Evolutionary conservation across 768 basidiomycete genomes (phyloP), one percentile per base, ranked within the genome.

Genomic region (Trametes gibbosa): DNA sequence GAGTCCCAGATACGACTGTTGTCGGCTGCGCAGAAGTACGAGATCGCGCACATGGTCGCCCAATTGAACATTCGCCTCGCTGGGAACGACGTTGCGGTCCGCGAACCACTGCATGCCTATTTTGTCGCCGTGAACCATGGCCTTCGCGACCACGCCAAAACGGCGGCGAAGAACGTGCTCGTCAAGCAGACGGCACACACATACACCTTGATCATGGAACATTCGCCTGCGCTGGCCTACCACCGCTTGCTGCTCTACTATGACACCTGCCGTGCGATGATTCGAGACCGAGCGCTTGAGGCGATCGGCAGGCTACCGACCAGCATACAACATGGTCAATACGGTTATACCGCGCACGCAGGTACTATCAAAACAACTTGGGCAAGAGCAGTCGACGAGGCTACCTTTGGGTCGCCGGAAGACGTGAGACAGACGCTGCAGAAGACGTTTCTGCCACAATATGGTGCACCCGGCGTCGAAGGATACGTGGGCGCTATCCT

Each of bases 181-280:
- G 8, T 19, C 2, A 19, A 7, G 17, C 34, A 29, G 7, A 5
- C 41, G n/a, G 47, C 27, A 8, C 16, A 37, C 24, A 12, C 2
- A 2, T 61, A 58, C 25, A 21, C 19, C 29, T 3, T 23, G 0
- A 14, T 42, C 19, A 37, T 64, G 49, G 50, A 61, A 24, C 7
- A 43, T 3, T 34, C 55, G 19, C 19, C 57, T 8, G 59, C 60
- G 1, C 37, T 45, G 24, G 53, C 53, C 2, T 61, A 61, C 40
- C 56, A 65, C 19, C 50, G 57, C 13, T 45, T 65, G 2, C 39
- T 65, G 50, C 8, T 37, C 34, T 60, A 61, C 24, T 39, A 53
- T 51, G 56, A 83, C 81, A 68, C 82, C 79, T 66, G 79, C 81
- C 29, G 29, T 32, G 10, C 29, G 29, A 32, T 32, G 29, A 32